Conservation (phyloP, 306 rosid species). For the Cicer arietinum region DNA sequence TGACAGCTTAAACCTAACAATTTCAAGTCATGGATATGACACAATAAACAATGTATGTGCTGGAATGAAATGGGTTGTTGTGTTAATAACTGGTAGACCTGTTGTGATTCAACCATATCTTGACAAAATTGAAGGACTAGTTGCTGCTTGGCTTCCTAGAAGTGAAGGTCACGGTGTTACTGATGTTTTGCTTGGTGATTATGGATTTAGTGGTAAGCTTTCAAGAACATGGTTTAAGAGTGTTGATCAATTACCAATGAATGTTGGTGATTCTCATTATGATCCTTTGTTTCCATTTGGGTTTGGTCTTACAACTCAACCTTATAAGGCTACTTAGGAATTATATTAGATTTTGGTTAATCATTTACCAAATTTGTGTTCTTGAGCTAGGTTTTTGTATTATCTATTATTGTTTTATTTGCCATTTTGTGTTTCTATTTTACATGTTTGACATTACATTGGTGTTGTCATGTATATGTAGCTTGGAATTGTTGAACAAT, state of each 20-base stretch:
- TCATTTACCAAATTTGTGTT: neutral
- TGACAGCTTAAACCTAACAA: constrained; percentile 46
- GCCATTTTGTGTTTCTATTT: neutral
- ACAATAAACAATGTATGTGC: constrained; percentile 47
- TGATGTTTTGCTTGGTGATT: constrained; percentile 53
- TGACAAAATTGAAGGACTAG: constrained; percentile 33
- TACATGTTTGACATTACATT: neutral
- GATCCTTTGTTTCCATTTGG: constrained; percentile 55
- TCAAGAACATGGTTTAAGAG: constrained; percentile 50
- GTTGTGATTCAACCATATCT: constrained; percentile 47
- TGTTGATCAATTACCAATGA: constrained; percentile 53
- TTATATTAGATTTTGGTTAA: neutral
- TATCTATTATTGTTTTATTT: too few species aligned
- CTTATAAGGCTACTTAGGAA: constrained; percentile 14
- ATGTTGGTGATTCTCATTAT: constrained; percentile 50
- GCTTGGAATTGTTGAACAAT: neutral
- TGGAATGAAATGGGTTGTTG: constrained; percentile 41
- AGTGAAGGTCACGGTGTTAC: constrained; percentile 51
- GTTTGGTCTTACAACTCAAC: constrained; percentile 52
- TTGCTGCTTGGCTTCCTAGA: constrained; percentile 60
- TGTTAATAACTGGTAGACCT: constrained; percentile 49
- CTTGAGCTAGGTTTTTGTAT: too few species aligned
- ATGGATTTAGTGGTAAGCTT: constrained; percentile 51
- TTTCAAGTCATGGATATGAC: constrained; percentile 28
- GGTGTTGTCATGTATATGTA: neutral